Conservation (phyloP, 306 rosid genomes). For the Prunus kanzakura region DNA sequence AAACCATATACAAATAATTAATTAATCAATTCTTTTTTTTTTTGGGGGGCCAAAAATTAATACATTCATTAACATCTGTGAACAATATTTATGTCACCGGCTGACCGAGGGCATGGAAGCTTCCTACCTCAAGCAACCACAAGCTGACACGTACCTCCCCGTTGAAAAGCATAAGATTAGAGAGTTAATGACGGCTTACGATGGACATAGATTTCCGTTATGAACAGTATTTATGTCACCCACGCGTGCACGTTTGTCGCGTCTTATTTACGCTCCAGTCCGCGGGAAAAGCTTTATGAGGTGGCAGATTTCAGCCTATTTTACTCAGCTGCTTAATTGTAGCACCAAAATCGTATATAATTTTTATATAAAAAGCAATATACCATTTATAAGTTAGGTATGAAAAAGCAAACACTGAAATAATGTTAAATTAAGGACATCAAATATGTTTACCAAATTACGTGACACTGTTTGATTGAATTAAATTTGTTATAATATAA, state of each 20-base stretch:
- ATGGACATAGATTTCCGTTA: slow-evolving; percentile 3
- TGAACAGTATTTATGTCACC: background rate
- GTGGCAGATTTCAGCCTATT: background rate
- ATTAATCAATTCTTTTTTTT: no score
- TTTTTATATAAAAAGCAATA: no score
- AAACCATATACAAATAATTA: no score
- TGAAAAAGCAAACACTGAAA: no score
- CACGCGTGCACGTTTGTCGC: background rate
- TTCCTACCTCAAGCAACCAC: background rate
- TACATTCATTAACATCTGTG: background rate
- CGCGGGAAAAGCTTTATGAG: background rate
- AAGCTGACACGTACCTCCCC: background rate
- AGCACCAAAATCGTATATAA: no score
- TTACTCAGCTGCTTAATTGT: background rate
- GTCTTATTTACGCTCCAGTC: background rate
- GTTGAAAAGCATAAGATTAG: no score
- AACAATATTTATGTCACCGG: rapidly evolving
- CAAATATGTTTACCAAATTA: no score
- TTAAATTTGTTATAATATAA: no score
- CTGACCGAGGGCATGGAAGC: background rate
- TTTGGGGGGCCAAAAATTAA: background rate
- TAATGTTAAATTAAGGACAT: no score
- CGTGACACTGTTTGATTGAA: no score
- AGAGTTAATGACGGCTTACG: background rate
- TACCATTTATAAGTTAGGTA: no score